Percentiles rank a stretch among this genome's conserved stretches.
Conservation (phyloP, 2,329 filamentous ascomycete species). For the Monilinia aucupariae region DNA sequence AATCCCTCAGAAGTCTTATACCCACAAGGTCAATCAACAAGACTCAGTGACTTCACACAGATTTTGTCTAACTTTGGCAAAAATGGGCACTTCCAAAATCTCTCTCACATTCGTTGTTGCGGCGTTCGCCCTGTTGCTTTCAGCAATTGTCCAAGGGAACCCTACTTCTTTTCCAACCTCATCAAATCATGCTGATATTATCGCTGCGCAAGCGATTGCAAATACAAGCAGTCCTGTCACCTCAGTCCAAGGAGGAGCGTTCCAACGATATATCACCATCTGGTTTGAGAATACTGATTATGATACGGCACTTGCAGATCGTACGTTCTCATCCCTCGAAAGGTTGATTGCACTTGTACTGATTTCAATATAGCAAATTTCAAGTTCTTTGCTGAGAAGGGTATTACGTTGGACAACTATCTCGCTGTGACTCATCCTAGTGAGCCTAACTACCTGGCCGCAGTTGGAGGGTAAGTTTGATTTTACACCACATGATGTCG, state of each 20-base stretch:
- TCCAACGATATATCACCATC: slow-evolving; percentile 66
- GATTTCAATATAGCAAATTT: slow-evolving; percentile 44
- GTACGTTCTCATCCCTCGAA: slow-evolving; percentile 39
- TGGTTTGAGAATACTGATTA: slow-evolving; percentile 76
- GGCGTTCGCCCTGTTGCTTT: slow-evolving; percentile 13
- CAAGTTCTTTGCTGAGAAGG: slow-evolving; percentile 52
- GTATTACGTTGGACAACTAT: slow-evolving; percentile 56
- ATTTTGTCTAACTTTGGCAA: too few relatives aligned
- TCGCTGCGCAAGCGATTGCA: slow-evolving; percentile 54
- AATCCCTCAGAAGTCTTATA: too few relatives aligned
- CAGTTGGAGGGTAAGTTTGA: slow-evolving; percentile 48
- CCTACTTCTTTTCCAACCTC: slow-evolving; percentile 39
- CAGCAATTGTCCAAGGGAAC: too few relatives aligned
- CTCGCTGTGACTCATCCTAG: slow-evolving; percentile 65
- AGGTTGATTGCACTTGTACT: slow-evolving; percentile 27
- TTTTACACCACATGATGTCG: neutral
- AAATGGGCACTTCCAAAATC: too few relatives aligned
- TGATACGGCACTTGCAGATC: slow-evolving; percentile 57
- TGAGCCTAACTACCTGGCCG: slow-evolving; percentile 69
- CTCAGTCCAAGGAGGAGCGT: slow-evolving; percentile 63
- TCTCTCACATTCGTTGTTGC: slow-evolving; percentile 24
- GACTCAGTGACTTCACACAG: slow-evolving; percentile 26
- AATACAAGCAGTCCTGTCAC: slow-evolving; percentile 55
- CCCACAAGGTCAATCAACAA: slow-evolving; percentile 17
- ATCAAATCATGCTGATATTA: slow-evolving; percentile 46